A percentile compares a stretch with the other conserved stretches of the same genome.
Conservation (phyloP, 495 filamentous ascomycete genomes). For the Neurospora africana region DNA sequence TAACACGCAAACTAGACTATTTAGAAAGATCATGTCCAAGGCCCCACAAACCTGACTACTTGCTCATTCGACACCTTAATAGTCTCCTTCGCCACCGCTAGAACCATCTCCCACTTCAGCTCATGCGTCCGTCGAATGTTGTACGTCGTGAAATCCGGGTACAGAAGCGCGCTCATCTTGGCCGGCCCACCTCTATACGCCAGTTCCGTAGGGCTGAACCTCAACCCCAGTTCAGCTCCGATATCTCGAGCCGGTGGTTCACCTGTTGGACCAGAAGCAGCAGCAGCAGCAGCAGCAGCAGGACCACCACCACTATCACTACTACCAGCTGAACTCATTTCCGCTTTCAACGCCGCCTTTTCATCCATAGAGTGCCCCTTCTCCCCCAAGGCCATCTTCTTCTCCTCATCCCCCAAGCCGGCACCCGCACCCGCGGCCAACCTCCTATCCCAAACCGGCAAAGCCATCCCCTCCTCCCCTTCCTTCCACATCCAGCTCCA, state of each 20-base stretch:
- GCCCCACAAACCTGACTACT: neutral
- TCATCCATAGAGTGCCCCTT: neutral
- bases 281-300: too few species aligned
- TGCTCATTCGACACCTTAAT: neutral
- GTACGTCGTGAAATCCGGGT: neutral
- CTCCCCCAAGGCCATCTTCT: neutral
- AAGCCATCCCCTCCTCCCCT: neutral
- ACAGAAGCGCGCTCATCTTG: neutral
- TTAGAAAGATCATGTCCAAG: neutral
- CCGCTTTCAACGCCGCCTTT: neutral
- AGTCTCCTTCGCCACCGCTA: neutral
- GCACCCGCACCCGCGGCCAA: neutral
- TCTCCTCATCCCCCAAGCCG: neutral
- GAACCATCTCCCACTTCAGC: neutral
- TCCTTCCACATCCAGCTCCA: neutral
- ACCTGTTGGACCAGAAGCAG: neutral
- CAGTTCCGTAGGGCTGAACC: neutral
- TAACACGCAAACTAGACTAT: neutral
- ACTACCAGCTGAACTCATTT: neutral
- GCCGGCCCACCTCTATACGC: neutral
- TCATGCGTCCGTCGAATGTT: neutral
- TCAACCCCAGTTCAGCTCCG: neutral
- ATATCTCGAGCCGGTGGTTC: neutral
- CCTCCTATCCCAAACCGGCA: neutral
- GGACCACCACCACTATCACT: too few species aligned